Conservation (phyloP, 2,329 filamentous ascomycete genomes). For the Kalmusia sp. region DNA sequence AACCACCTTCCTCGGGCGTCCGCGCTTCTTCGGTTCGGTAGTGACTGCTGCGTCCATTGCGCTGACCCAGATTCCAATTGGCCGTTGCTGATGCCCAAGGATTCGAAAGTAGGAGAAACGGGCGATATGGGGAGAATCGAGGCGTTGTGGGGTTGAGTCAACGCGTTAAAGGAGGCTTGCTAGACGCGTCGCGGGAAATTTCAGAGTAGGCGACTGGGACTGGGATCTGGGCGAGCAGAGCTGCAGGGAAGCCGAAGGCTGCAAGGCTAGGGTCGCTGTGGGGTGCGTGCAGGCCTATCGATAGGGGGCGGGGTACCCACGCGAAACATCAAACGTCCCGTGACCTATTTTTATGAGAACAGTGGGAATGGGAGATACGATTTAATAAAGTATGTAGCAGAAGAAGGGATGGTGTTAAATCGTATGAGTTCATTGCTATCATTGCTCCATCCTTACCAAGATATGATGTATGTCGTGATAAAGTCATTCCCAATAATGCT, state of each 20-base stretch:
- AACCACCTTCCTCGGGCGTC: constrained; percentile 41
- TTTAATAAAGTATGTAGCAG: too few relatives aligned
- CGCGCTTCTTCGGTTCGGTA: constrained; percentile 38
- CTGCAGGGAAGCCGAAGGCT: neutral
- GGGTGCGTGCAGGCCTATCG: constrained; percentile 1
- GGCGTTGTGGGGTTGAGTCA: constrained; percentile 4
- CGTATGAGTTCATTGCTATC: too few relatives aligned
- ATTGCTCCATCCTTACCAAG: too few relatives aligned
- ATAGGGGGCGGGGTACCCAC: constrained; percentile 1
- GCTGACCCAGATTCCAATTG: constrained; percentile 9
- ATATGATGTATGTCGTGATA: too few relatives aligned
- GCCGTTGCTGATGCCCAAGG: neutral
- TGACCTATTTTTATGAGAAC: too few relatives aligned
- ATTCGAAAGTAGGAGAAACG: neutral
- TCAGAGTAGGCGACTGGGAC: constrained; percentile 15
- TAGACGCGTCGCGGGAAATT: constrained; percentile 26
- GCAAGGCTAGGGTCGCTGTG: neutral
- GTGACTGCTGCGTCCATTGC: constrained; percentile 12
- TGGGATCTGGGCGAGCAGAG: constrained; percentile 10
- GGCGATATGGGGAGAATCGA: neutral
- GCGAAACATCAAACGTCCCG: neutral
- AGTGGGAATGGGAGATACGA: too few relatives aligned
- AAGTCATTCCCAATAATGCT: too few relatives aligned
- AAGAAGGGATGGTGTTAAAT: too few relatives aligned
- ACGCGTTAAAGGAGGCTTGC: constrained; percentile 19